Base-by-base conservation (phyloP, 345 rosid genomes). In the Cardamine chenopodiifolia region DNA sequence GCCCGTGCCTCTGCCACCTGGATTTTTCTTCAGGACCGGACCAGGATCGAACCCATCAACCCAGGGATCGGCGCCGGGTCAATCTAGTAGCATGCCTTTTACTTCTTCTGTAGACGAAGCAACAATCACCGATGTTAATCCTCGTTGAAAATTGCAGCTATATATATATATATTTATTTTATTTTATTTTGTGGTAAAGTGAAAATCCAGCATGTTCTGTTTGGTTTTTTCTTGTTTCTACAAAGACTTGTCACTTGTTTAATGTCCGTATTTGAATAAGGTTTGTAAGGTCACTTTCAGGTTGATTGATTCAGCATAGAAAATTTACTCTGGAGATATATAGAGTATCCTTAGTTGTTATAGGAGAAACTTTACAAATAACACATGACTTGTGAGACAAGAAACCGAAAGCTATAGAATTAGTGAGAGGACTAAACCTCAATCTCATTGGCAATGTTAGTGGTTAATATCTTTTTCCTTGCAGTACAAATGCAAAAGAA, bases 1-100 rank as follows among this genome's bases (percentile, higher is more conserved):
- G 39, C 76, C 72, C 13, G 60, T 19, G 15, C 80, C 76, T 23
- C n/a, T 44, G 37, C 58, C 70, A 54, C 80, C 76, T 22, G 76
- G 75, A 14, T 70, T 62, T 35, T 63, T 70, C 19, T 62, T 77
- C 3, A 42, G 7, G 12, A 65, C 47, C 3, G 31, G 47, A 48
- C 57, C 61, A 10, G 57, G 54, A 19, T 9, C 40, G 4, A 48
- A 40, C 20, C 60, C 67, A 48, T 7, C 5, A 44, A 18, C 9
- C 23, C 19, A 65, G 35, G 49, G 22, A 18, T 15, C 10, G 6
- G 37, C 49, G 22, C 7, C 10, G 0, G 67, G 76, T 23, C 55
- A 68, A 17, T 53, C 81, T 2, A 53, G 31, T 9, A 78, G 26
- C 29, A 74, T 62, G 56, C 55, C 80, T 3, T 4, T 17, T n/a